phyloP scores from a whole-genome alignment of 2,329 filamentous ascomycete genomes.

The Dryadomyces quercus-mongolicae region DNA sequence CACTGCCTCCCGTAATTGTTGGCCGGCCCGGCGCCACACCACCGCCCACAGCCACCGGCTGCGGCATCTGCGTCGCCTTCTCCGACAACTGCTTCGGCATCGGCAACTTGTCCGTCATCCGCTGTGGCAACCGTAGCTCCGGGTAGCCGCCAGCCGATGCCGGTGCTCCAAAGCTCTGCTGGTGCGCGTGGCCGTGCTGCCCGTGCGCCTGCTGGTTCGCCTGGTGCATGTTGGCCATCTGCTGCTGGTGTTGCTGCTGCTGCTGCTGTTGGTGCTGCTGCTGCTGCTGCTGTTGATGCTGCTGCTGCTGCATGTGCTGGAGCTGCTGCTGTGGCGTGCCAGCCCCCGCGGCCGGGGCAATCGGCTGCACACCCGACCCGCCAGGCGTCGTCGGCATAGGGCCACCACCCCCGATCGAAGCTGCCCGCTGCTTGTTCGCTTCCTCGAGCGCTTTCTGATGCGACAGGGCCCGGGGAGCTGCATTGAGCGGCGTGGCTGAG shows the following conservation, averaged over 20 bases:
- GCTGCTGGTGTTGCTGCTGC: constrained; percentile 67
- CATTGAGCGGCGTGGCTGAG: constrained; percentile 25
- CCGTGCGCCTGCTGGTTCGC: constrained; percentile 11
- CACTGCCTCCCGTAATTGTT: constrained; percentile 70
- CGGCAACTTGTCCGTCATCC: constrained; percentile 53
- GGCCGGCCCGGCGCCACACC: constrained; percentile 57
- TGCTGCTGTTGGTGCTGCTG: constrained; percentile 28
- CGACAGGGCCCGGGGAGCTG: constrained; percentile 29
- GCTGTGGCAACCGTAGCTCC: constrained; percentile 14
- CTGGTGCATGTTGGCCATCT: constrained; percentile 38
- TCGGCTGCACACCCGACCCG: constrained; percentile 1
- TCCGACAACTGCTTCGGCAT: constrained; percentile 70
- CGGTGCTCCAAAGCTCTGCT: constrained; percentile 13
- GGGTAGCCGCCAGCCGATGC: background rate
- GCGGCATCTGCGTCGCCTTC: constrained; percentile 55
- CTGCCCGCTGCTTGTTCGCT: constrained; percentile 28
- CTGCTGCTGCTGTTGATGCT: constrained; percentile 39
- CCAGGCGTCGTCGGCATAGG: constrained; percentile 6
- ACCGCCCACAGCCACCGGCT: constrained; percentile 58
- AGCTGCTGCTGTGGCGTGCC: constrained; percentile 6
- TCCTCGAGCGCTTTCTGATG: constrained; percentile 37
- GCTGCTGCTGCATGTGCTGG: constrained; percentile 68
- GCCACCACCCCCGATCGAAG: constrained; percentile 6
- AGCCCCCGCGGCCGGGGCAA: constrained; percentile 3
- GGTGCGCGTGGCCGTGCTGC: constrained; percentile 8